Base-by-base conservation (phyloP, 441 rosid species). In the Erodium moschatum region DNA sequence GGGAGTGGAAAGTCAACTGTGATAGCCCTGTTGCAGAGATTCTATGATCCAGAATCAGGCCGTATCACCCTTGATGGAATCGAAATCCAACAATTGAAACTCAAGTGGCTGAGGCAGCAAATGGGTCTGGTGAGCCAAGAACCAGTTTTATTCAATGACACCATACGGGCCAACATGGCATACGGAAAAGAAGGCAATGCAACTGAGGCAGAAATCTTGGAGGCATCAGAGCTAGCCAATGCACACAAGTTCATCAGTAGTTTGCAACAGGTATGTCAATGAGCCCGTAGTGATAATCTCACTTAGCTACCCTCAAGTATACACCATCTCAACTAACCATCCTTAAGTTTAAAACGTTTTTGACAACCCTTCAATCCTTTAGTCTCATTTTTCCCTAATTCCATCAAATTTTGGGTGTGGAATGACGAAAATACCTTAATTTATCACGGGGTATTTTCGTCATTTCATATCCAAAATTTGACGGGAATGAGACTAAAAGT, bases 1-100 rank as follows among this genome's bases (percentile, higher is more conserved):
- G 96, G 97, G 54, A 76, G 92, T 7, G 91, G 95, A 0, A 90
- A 89, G 70, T 93, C 96, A 6, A 93, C 91, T 0, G 89, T 89
- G 20, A 79, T 84, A 6, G 80, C 92, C 0, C 67, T 86, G 74
- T 13, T 90, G 78, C 95, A 90, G 75, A 85, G 98, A 69, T 93
- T 87, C 75, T 89, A 89, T 38, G 86, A 90, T 72, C 85, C 87
- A 2, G 88, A 89, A 58, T 82, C 90, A 3, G 98, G 98, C n/a
- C 75, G 67, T 5, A 86, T 91, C 67, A 81, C 85, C 52, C 80
- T 93, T 13, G 97, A 90, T 31, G 90, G 93, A 21, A 76, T 80
- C 31, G 87, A 90, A 48, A 88, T 89, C 6, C 74, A 73, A 58
- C 78, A 76, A 67, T 72, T 93, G 33, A 78, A 84, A 46, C 56